Conservation (phyloP, 768 basidiomycete genomes). For the Jaapia argillacea region DNA sequence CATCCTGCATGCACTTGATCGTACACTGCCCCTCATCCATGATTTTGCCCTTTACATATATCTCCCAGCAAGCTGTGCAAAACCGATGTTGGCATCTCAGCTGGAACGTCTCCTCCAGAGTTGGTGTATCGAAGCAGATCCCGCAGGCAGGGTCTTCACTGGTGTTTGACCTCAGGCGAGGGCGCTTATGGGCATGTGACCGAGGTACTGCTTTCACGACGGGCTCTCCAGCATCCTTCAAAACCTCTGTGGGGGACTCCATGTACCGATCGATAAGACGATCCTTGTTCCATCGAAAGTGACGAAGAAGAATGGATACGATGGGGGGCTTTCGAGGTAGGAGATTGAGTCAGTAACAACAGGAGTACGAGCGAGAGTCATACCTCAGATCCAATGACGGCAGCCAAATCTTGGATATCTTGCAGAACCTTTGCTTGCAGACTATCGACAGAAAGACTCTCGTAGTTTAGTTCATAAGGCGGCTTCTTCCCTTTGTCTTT, state of each 20-base stretch:
- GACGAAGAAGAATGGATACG: slow-evolving; percentile 8
- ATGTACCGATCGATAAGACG: slow-evolving; percentile 7
- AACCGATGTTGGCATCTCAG: slow-evolving; percentile 8
- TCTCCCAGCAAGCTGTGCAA: slow-evolving; percentile 7
- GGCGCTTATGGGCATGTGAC: neutral
- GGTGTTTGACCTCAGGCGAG: neutral
- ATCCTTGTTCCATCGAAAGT: slow-evolving; percentile 9
- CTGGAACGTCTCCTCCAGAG: neutral
- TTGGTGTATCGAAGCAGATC: slow-evolving; percentile 8
- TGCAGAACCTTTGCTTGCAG: neutral
- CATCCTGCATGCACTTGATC: slow-evolving; percentile 7
- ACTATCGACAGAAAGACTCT: neutral
- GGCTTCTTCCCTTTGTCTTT: neutral
- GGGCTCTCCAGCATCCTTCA: neutral
- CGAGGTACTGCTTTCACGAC: neutral
- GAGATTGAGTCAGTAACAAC: neutral
- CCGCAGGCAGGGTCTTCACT: slow-evolving; percentile 7
- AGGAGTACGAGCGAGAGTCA: neutral
- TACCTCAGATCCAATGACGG: neutral
- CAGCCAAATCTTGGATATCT: neutral
- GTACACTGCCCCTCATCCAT: slow-evolving; percentile 8
- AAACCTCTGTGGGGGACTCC: slow-evolving; percentile 5
- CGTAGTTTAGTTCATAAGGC: neutral
- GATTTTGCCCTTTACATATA: slow-evolving; percentile 5
- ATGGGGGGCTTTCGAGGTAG: slow-evolving; percentile 1